phyloP scores from a whole-genome alignment of 2,329 filamentous ascomycete species.

The Aspergillus quadricinctus region DNA sequence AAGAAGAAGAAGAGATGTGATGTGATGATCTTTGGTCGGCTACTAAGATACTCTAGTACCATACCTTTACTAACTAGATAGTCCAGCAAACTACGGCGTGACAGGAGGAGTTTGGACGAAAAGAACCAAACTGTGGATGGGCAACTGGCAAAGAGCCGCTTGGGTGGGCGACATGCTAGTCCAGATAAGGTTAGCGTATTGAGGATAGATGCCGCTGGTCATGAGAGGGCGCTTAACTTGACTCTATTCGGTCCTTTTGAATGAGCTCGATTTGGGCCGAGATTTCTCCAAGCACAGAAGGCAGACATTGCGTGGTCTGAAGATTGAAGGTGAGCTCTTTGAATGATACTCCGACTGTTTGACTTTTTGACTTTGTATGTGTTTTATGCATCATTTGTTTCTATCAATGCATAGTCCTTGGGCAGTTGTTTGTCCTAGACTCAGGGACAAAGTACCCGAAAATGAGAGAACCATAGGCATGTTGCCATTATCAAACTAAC shows the following conservation, averaged over 20 bases:
- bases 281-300: background rate
- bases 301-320: background rate
- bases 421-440: background rate
- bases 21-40: background rate
- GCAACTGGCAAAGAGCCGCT: slow-evolving; percentile 22
- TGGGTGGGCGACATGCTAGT: slow-evolving; percentile 19
- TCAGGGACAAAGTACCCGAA: background rate
- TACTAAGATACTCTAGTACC: background rate
- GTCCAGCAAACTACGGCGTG: slow-evolving; percentile 15
- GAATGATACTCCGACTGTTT: background rate
- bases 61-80: background rate
- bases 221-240: slow-evolving; percentile 3
- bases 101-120: slow-evolving; percentile 14
- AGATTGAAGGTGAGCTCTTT: background rate
- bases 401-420: background rate
- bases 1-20: slow-evolving; percentile 20
- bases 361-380: background rate
- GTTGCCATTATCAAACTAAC: background rate
- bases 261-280: background rate
- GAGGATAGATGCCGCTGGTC: background rate
- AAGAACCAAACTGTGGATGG: slow-evolving; percentile 21
- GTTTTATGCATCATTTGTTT: background rate
- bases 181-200: slow-evolving; percentile 11
- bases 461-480: background rate
- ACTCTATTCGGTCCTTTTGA: background rate